phyloP scores from a whole-genome alignment of 441 rosid genomes.

The Pelargonium myrrhifolium region DNA sequence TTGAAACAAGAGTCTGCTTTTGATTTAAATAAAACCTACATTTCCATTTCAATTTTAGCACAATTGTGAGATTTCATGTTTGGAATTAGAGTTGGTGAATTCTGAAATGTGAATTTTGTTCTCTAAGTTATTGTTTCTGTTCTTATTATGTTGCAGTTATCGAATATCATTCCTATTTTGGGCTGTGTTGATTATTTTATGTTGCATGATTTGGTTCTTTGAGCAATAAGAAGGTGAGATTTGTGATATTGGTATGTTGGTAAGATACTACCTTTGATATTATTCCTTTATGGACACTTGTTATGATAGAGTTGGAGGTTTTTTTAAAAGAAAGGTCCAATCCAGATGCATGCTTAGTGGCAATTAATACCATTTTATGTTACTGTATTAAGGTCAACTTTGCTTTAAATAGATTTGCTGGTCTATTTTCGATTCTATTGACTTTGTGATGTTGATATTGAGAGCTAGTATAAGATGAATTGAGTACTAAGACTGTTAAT shows the following conservation, averaged over 20 bases:
- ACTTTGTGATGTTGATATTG: constrained; percentile 1
- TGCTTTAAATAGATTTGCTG: not conserved
- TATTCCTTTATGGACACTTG: not conserved
- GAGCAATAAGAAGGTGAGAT: not conserved
- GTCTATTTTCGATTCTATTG: not conserved
- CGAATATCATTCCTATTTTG: not conserved
- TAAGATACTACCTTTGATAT: constrained; percentile 2
- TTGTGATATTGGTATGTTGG: not conserved
- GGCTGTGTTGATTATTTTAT: not conserved
- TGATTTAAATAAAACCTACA: not conserved
- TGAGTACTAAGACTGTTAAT: not conserved
- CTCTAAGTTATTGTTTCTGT: not conserved
- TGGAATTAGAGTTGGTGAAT: not conserved
- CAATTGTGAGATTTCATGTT: not conserved
- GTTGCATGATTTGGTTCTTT: not conserved
- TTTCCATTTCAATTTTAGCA: not conserved
- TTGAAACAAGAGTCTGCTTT: not conserved
- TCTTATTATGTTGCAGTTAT: not conserved
- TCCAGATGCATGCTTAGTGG: not conserved
- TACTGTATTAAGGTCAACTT: not conserved
- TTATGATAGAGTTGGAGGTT: not conserved
- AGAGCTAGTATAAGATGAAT: not conserved
- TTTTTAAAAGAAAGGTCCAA: not conserved
- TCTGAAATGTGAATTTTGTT: not conserved
- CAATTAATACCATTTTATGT: not conserved